These are phyloP conservation scores for Ganoderma lucidum DNA, from an alignment of 1,284 basidiomycete species.

Conservation along the genomic window DNA sequence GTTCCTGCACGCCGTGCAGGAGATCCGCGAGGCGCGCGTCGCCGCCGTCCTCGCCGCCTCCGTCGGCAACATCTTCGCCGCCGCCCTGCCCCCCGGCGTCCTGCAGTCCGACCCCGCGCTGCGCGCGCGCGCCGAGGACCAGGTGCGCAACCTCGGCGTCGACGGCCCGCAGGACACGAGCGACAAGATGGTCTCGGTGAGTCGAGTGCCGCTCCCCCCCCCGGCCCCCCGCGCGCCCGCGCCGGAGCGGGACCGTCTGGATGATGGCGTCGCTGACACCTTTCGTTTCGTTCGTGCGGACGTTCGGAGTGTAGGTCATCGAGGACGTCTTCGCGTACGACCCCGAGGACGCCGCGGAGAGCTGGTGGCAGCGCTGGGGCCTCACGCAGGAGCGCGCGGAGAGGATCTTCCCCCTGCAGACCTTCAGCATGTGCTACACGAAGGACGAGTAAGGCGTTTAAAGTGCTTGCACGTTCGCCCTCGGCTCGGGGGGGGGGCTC, in stretches of 20 bases:
- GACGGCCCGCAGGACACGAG: slow-evolving; percentile 22
- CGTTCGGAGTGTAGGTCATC: slow-evolving; percentile 22
- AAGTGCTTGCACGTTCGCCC: no score
- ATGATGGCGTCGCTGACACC: no score
- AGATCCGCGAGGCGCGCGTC: slow-evolving; percentile 46
- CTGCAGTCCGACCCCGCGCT: slow-evolving; percentile 17
- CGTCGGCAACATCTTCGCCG: slow-evolving; percentile 33
- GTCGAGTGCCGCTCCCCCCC: background rate
- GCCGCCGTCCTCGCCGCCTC: slow-evolving; percentile 28
- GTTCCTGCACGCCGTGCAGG: slow-evolving; percentile 61
- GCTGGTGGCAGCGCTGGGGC: slow-evolving; percentile 49
- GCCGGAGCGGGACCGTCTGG: no score
- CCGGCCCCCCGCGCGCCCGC: no score
- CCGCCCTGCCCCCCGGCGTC: slow-evolving; percentile 33
- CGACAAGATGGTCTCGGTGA: slow-evolving; percentile 28
- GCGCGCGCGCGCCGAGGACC: slow-evolving; percentile 25
- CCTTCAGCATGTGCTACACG: no score
- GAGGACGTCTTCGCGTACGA: slow-evolving; percentile 44
- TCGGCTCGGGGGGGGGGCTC: no score
- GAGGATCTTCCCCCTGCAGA: background rate
- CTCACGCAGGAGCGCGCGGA: slow-evolving; percentile 41
- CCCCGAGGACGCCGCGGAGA: slow-evolving; percentile 47
- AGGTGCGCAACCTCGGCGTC: slow-evolving; percentile 18
- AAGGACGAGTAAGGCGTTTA: no score
- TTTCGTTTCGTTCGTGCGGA: no score